These are phyloP conservation scores for Radiomyces spectabilis DNA, from an alignment of 192 early-diverging fungal species.

Conservation along the genomic window DNA sequence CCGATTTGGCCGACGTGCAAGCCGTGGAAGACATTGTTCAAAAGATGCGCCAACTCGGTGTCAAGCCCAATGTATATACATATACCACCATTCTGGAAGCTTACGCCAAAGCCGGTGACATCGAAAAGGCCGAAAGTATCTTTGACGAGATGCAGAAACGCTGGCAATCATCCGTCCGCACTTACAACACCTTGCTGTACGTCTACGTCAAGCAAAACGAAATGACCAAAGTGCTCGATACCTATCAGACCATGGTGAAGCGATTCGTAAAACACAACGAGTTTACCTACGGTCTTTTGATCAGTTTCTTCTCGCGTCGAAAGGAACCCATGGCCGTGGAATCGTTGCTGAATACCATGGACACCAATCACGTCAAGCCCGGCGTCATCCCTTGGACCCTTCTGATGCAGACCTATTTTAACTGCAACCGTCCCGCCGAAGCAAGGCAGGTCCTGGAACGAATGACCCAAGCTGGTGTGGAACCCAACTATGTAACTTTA, in stretches of 20 bases:
- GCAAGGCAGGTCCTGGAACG: conserved; percentile 32
- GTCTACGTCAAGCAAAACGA: conserved; percentile 53
- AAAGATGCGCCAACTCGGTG: conserved; percentile 3
- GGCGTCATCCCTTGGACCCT: conserved; percentile 38
- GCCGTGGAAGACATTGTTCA: conserved; percentile 15
- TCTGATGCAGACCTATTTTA: conserved; percentile 41
- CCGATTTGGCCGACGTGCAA: conserved; percentile 23
- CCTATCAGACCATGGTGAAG: conserved; percentile 36
- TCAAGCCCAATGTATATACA: conserved; percentile 21
- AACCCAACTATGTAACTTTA: conserved; percentile 37
- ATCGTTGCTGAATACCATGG: conserved; percentile 34
- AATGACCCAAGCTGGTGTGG: conserved; percentile 30
- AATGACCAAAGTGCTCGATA: conserved; percentile 30
- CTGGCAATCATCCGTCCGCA: conserved; percentile 60
- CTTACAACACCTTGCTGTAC: conserved; percentile 77
- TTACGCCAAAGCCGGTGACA: conserved; percentile 60
- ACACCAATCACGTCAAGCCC: conserved; percentile 26
- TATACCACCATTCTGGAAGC: conserved; percentile 74
- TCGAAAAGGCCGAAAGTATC: conserved; percentile 68
- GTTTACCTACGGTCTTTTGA: conserved; percentile 37
- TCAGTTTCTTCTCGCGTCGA: conserved; percentile 32
- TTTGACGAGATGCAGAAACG: conserved; percentile 60
- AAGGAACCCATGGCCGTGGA: conserved; percentile 28
- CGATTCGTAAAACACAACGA: conserved; percentile 28
- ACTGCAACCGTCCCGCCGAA: conserved; percentile 16